phyloP scores from a whole-genome alignment of 1,284 basidiomycete species.

The Puccinia coronata region DNA sequence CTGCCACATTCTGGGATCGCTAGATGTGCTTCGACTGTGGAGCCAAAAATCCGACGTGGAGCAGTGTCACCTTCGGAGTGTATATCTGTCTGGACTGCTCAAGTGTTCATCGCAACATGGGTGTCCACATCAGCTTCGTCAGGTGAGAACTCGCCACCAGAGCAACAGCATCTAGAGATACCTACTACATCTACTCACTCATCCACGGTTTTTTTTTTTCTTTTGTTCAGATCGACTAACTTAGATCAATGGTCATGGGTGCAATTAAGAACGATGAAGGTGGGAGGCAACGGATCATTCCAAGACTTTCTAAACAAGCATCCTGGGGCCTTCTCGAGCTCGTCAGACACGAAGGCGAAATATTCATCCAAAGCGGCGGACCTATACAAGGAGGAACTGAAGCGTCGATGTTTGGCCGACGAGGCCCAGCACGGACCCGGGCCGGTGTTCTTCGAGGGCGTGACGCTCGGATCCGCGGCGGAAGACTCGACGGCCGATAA shows the following conservation, averaged over 20 bases:
- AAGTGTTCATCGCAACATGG: conserved; percentile 90
- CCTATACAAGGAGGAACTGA: conserved; percentile 89
- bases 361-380: conserved; percentile 81
- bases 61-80: conserved; percentile 91
- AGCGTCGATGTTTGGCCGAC: conserved; percentile 78
- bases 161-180: neutral
- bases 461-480: conserved; percentile 61
- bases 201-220: conserved; percentile 27
- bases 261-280: conserved; percentile 94
- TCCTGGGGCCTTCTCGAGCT: conserved; percentile 71
- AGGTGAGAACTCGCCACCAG: conserved; percentile 65
- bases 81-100: conserved; percentile 99
- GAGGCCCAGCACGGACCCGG: conserved; percentile 70
- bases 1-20: neutral
- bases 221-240: conserved; percentile 78
- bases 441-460: conserved; percentile 76
- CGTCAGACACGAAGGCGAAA: conserved; percentile 81
- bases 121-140: conserved; percentile 97
- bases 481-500: conserved; percentile 61
- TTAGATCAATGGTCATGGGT: conserved; percentile 90
- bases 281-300: conserved; percentile 87
- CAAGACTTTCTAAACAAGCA: conserved; percentile 87
- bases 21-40: conserved; percentile 95
- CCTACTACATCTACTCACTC: neutral
- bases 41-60: conserved; percentile 97